phyloP scores from a whole-genome alignment of 2,329 filamentous ascomycete species.

The Fusarium sp. region DNA sequence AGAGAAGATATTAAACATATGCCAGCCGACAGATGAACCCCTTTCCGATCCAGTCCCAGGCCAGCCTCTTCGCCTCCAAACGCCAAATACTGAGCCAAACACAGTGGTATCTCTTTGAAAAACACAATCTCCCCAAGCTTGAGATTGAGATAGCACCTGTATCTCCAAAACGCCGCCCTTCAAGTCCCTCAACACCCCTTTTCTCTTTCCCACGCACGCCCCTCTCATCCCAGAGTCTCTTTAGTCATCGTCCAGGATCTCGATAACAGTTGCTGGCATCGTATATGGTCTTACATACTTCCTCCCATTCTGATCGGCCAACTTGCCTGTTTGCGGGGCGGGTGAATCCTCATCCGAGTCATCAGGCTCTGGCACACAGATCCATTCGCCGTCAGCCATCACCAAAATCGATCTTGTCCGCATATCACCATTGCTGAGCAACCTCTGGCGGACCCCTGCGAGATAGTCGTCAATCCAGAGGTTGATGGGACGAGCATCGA shows the following conservation, averaged over 20 bases:
- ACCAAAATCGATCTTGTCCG: constrained; percentile 49
- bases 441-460: constrained; percentile 65
- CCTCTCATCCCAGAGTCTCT: neutral
- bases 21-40: neutral
- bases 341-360: constrained; percentile 44
- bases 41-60: neutral
- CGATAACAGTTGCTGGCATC: constrained; percentile 39
- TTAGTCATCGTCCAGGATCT: constrained; percentile 46
- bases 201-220: neutral
- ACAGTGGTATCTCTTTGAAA: constrained; percentile 37
- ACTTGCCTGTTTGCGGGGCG: constrained; percentile 7
- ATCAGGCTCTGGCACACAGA: constrained; percentile 47
- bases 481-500: constrained; percentile 78
- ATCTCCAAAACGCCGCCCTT: constrained; percentile 30
- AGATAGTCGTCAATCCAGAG: constrained; percentile 82
- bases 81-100: constrained; percentile 25
- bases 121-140: constrained; percentile 25
- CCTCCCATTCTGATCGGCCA: constrained; percentile 8
- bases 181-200: neutral
- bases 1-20: constrained; percentile 4
- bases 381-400: constrained; percentile 50
- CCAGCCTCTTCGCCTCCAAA: constrained; percentile 16
- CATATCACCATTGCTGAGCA: constrained; percentile 51
- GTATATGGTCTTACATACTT: constrained; percentile 21
- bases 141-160: constrained; percentile 8